These are phyloP conservation scores for Aspergillus luchuensis DNA, from an alignment of 2,329 filamentous ascomycete species.

Conservation along the genomic window DNA sequence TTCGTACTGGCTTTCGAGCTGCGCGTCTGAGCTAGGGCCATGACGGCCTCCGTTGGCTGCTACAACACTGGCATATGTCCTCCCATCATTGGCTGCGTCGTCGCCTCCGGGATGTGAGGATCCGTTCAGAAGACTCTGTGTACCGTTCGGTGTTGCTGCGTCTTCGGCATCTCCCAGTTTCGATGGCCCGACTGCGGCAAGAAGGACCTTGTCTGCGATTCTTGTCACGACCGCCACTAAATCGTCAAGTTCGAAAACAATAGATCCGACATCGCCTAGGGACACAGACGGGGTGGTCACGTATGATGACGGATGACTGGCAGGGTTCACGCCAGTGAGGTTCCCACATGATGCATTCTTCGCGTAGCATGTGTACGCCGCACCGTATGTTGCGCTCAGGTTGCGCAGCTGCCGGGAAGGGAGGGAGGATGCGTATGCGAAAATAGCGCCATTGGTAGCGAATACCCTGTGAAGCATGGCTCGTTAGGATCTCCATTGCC, in stretches of 20 bases:
- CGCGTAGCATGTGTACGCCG: conserved; percentile 47
- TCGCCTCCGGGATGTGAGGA: background rate
- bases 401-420: conserved; percentile 44
- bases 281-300: conserved; percentile 45
- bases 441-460: conserved; percentile 47
- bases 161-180: conserved; percentile 25
- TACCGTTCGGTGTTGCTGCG: conserved; percentile 10
- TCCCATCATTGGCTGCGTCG: background rate
- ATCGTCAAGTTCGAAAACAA: conserved; percentile 46
- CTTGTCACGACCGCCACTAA: conserved; percentile 45
- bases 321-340: conserved; percentile 46
- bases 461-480: conserved; percentile 37
- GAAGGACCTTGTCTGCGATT: conserved; percentile 46
- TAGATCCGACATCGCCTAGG: conserved; percentile 47
- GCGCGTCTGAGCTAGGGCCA: conserved; percentile 26
- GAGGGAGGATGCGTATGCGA: conserved; percentile 45
- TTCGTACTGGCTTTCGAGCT: conserved; percentile 40
- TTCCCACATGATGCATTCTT: conserved; percentile 44
- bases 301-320: conserved; percentile 47
- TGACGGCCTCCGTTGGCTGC: conserved; percentile 5
- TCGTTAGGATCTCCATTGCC: conserved; percentile 9
- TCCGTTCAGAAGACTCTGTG: background rate
- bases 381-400: conserved; percentile 47
- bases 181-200: conserved; percentile 44
- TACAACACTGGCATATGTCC: conserved; percentile 3